A percentile compares a stretch with the other conserved stretches of the same genome.
These are phyloP conservation scores for Saturnispora zaruensis DNA, from an alignment of 805 yeast genomes.

Conservation along the genomic window DNA sequence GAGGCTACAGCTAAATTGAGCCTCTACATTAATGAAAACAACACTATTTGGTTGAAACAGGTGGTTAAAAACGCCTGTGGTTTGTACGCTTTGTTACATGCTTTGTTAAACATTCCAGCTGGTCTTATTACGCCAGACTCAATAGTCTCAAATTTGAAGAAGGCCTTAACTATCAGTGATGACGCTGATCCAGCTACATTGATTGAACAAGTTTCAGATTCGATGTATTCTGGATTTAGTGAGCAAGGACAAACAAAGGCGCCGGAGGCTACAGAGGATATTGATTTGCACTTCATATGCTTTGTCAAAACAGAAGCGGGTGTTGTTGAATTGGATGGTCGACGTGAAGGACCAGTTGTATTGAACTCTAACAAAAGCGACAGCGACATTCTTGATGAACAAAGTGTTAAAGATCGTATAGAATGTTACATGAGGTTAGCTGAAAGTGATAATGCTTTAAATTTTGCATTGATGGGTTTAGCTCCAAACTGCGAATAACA, in stretches of 20 bases:
- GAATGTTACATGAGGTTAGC: slow-evolving; percentile 58
- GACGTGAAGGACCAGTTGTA: slow-evolving; percentile 67
- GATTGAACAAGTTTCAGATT: slow-evolving; percentile 20
- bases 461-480: slow-evolving; percentile 72
- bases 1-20: background rate
- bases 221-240: slow-evolving; percentile 37
- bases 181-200: slow-evolving; percentile 17
- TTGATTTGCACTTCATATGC: slow-evolving; percentile 70
- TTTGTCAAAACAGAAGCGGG: slow-evolving; percentile 48
- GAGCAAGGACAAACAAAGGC: slow-evolving; percentile 58
- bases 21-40: slow-evolving; percentile 9
- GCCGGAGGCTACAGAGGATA: slow-evolving; percentile 46
- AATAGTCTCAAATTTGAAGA: slow-evolving; percentile 20
- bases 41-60: slow-evolving; percentile 73
- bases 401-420: slow-evolving; percentile 44
- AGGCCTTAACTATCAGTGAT: slow-evolving; percentile 17
- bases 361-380: slow-evolving; percentile 24
- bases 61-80: slow-evolving; percentile 89
- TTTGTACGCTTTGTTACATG: slow-evolving; percentile 74
- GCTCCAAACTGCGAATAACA: slow-evolving; percentile 43
- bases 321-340: slow-evolving; percentile 82
- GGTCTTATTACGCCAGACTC: slow-evolving; percentile 36
- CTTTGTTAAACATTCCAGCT: slow-evolving; percentile 37
- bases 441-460: slow-evolving; percentile 48
- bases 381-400: slow-evolving; percentile 47